phyloP scores from a whole-genome alignment of 306 rosid species.

The Quercus agrifolia region DNA sequence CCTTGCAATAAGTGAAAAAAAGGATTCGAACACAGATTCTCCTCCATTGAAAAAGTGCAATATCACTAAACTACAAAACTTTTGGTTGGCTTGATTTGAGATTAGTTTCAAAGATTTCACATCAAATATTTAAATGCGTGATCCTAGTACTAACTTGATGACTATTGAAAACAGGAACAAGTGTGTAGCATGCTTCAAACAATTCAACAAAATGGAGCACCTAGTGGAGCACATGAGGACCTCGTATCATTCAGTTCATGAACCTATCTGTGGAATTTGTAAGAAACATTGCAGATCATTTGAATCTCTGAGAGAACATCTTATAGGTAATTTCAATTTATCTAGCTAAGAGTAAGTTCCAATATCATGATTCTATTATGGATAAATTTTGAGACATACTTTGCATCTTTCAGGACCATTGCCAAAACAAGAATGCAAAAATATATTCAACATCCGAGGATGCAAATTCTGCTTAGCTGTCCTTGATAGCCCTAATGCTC shows the following conservation, averaged over 20 bases:
- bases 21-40: no score
- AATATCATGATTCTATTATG: not conserved
- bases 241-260: conserved; percentile 88
- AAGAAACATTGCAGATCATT: conserved; percentile 88
- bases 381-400: conserved; percentile 5
- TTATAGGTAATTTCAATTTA: conserved; percentile 51
- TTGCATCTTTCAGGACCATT: conserved; percentile 56
- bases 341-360: not conserved
- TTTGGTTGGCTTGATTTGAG: not conserved
- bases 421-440: conserved; percentile 90
- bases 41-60: no score
- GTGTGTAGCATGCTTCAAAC: conserved; percentile 91
- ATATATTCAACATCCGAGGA: conserved; percentile 63
- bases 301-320: conserved; percentile 94
- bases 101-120: not conserved
- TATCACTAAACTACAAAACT: no score
- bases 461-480: conserved; percentile 86
- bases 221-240: conserved; percentile 95
- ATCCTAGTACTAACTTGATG: not conserved
- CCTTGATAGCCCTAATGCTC: conserved; percentile 71
- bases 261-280: conserved; percentile 87
- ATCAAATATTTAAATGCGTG: not conserved
- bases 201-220: conserved; percentile 87
- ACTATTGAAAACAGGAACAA: conserved; percentile 58
- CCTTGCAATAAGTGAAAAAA: no score